Conservation (phyloP, 306 rosid genomes). For the Oxytropis ochrocephala region DNA sequence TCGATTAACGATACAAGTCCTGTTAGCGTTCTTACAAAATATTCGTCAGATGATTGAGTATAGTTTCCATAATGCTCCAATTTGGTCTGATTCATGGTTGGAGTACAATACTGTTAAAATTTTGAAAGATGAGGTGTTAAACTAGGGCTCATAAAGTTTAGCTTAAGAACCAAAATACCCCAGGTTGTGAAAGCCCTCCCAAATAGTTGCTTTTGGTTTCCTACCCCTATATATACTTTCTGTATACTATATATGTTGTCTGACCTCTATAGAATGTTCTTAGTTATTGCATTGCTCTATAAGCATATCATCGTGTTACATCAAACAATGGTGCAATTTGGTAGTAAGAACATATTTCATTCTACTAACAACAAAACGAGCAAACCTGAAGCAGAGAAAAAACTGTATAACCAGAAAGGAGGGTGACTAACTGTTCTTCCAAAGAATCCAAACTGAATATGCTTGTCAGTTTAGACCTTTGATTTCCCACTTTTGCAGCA, state of each 20-base stretch:
- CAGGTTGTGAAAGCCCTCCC: too few species aligned
- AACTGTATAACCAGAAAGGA: background rate
- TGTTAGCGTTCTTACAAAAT: too few species aligned
- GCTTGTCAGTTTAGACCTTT: background rate
- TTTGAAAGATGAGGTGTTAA: too few species aligned
- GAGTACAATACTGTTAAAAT: too few species aligned
- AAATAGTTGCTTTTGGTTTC: background rate
- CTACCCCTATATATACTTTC: background rate
- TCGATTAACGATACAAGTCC: too few species aligned
- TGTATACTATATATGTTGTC: background rate
- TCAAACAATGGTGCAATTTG: slow-evolving; percentile 5
- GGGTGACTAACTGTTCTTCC: background rate
- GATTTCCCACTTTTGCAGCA: slow-evolving; percentile 1
- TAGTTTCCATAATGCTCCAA: too few species aligned
- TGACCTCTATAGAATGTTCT: background rate
- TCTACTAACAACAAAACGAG: background rate
- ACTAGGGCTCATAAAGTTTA: too few species aligned
- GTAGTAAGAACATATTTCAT: background rate
- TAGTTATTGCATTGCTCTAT: background rate
- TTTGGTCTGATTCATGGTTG: too few species aligned
- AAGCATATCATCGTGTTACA: background rate
- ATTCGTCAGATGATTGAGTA: too few species aligned
- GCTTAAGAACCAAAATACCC: too few species aligned
- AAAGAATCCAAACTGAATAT: background rate
- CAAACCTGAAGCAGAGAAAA: background rate